Conservation (phyloP, 768 basidiomycete species). For the Lactarius sp. region DNA sequence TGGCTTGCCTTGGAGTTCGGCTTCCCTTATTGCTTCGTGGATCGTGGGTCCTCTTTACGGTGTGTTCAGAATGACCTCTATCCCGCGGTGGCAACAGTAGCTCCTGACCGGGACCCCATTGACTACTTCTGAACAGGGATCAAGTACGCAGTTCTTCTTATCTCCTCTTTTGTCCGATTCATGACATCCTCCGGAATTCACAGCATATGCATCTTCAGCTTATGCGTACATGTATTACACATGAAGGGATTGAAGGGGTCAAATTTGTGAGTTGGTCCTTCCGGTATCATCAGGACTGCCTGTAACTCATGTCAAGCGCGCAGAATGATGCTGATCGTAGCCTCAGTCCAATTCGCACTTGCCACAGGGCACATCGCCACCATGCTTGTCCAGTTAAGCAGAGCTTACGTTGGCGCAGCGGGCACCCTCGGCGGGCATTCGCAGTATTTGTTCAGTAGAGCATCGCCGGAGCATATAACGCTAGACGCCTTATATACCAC, state of each 20-base stretch:
- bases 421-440: not conserved
- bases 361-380: slow-evolving; percentile 16
- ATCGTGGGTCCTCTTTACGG: too few relatives aligned
- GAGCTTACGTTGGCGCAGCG: not conserved
- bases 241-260: slow-evolving; percentile 5
- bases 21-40: too few relatives aligned
- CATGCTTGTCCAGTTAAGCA: slow-evolving; percentile 7
- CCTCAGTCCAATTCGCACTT: slow-evolving; percentile 9
- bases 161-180: not conserved
- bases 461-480: slow-evolving; percentile 9
- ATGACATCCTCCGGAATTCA: not conserved
- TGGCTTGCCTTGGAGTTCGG: too few relatives aligned
- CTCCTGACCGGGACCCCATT: too few relatives aligned
- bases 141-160: too few relatives aligned
- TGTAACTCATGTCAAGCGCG: not conserved
- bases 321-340: slow-evolving; percentile 13
- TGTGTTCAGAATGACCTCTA: too few relatives aligned
- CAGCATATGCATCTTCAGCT: slow-evolving; percentile 13
- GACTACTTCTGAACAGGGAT: too few relatives aligned
- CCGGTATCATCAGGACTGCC: not conserved
- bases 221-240: slow-evolving; percentile 1
- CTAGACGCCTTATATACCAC: slow-evolving; percentile 14
- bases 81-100: too few relatives aligned
- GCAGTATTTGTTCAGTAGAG: not conserved
- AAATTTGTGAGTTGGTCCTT: slow-evolving; percentile 4